Evolutionary conservation across 345 rosid genomes (phyloP).

Genomic region (Anacardium occidentale): DNA sequence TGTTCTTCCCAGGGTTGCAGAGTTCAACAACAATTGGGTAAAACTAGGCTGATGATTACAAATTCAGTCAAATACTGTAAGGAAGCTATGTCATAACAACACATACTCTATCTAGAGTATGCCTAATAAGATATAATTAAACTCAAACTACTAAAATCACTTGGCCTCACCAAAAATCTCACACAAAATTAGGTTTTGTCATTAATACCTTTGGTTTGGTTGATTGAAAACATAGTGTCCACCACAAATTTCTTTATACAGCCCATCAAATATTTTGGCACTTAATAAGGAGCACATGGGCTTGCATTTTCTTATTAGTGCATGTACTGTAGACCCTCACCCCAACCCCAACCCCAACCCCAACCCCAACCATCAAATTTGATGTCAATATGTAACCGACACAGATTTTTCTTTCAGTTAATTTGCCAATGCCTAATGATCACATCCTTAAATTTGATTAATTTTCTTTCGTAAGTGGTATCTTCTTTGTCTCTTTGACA

Average conservation of each 20-base stretch:
- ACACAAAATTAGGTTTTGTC: not conserved
- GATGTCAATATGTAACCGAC: not conserved
- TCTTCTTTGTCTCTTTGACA: not conserved
- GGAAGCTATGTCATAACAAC: no score
- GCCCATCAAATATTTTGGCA: not conserved
- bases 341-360: no score
- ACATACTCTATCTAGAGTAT: no score
- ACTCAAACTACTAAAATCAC: no score
- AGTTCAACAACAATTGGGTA: no score
- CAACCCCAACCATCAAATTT: not conserved
- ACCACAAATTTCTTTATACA: constrained; percentile 1
- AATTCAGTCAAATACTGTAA: no score
- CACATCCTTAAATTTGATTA: not conserved
- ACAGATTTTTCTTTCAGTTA: not conserved
- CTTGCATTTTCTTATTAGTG: not conserved
- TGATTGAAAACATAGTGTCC: not conserved
- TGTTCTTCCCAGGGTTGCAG: no score
- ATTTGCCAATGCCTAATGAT: not conserved
- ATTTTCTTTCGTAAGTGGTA: not conserved
- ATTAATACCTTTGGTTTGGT: constrained; percentile 7
- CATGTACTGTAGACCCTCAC: not conserved
- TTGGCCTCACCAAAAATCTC: constrained; percentile 1
- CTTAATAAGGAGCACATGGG: not conserved
- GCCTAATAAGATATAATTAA: not conserved
- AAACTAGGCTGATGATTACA: no score